Evolutionary conservation across 2,329 filamentous ascomycete species (phyloP).

Genomic region (Verticillium albo-atrum): DNA sequence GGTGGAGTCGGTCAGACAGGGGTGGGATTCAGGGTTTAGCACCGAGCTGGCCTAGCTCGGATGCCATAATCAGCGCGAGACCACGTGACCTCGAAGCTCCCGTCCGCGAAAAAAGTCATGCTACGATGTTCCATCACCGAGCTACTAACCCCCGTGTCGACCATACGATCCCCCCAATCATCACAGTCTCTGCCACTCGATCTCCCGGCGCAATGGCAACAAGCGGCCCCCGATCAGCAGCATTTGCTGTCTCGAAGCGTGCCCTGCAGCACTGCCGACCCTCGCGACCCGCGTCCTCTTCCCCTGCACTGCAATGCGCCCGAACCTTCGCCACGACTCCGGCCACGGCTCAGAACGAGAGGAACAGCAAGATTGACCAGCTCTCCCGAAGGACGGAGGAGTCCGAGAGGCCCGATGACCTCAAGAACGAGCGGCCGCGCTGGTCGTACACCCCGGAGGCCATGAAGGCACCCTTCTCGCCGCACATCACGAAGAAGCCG

Average conservation of each 20-base stretch:
- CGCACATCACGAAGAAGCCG: constrained; percentile 52
- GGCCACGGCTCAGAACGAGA: neutral
- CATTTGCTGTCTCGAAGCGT: constrained; percentile 10
- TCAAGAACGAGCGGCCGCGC: constrained; percentile 39
- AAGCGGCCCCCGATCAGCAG: constrained; percentile 9
- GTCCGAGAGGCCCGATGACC: constrained; percentile 5
- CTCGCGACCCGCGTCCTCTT: constrained; percentile 1
- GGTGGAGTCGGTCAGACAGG: neutral
- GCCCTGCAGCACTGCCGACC: constrained; percentile 10
- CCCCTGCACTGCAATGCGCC: constrained; percentile 6
- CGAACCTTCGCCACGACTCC: constrained; percentile 8
- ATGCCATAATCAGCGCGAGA: neutral
- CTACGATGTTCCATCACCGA: neutral
- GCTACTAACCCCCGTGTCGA: neutral
- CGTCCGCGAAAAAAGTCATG: neutral
- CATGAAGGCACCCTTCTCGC: constrained; percentile 67
- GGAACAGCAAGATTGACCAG: constrained; percentile 5
- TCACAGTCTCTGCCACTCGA: neutral
- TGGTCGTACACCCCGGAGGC: constrained; percentile 67
- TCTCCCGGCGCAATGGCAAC: constrained; percentile 7
- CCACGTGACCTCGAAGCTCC: constrained; percentile 1
- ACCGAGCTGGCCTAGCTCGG: neutral
- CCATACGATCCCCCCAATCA: neutral
- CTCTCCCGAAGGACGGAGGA: constrained; percentile 5
- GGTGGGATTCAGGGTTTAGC: neutral